These are phyloP conservation scores for Musa balbisiana DNA, from an alignment of 202 grass and related monocot genomes.

Conservation along the genomic window DNA sequence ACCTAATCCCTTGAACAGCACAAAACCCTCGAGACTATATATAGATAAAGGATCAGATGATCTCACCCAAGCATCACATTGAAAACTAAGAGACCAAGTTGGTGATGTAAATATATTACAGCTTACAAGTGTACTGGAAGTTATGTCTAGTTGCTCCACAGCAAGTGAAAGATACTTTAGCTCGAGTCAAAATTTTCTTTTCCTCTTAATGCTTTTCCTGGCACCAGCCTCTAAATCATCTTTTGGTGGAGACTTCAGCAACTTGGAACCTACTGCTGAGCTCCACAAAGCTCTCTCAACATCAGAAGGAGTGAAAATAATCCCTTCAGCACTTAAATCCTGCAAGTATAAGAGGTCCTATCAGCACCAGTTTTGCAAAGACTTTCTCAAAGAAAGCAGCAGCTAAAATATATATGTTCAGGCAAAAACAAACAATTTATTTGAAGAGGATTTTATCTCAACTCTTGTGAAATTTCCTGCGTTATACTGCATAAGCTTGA, in stretches of 20 bases:
- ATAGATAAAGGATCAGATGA: background rate
- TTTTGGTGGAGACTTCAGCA: constrained; percentile 13
- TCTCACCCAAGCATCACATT: background rate
- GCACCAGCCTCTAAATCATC: constrained; percentile 17
- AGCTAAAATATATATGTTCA: background rate
- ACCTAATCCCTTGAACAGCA: background rate
- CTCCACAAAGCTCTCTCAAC: constrained; percentile 81
- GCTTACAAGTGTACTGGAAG: background rate
- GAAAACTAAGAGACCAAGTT: background rate
- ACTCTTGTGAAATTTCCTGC: background rate
- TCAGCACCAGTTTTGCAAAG: background rate
- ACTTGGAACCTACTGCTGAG: constrained; percentile 44
- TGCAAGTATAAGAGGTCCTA: constrained; percentile 18
- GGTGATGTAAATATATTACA: background rate
- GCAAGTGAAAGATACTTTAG: background rate
- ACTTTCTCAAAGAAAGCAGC: background rate
- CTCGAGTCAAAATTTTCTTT: constrained; percentile 38
- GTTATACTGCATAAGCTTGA: background rate
- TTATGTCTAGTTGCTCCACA: background rate
- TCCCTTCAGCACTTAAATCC: constrained; percentile 60
- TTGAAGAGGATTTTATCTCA: background rate
- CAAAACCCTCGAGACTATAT: background rate
- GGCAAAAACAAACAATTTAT: background rate
- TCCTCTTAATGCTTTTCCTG: constrained; percentile 49
- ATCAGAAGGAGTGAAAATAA: constrained; percentile 59